Conservation (phyloP, 495 filamentous ascomycete genomes). For the Lichenothelia convexa region DNA sequence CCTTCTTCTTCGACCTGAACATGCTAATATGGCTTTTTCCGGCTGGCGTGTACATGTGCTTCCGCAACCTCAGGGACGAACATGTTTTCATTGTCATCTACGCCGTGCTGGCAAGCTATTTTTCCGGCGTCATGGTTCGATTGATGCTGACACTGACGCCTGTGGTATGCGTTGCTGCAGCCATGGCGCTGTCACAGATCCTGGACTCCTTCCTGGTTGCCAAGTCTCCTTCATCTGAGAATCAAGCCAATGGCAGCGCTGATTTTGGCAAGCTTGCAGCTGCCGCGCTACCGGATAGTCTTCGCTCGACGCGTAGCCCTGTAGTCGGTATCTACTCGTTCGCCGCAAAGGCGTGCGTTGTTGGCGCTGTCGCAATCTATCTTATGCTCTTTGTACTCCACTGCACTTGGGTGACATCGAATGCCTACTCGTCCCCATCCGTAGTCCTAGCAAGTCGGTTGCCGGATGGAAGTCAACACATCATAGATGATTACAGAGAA, state of each 20-base stretch:
- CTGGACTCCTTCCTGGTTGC: conserved; percentile 67
- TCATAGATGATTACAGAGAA: conserved; percentile 98
- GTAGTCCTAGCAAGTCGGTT: conserved; percentile 85
- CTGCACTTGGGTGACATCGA: conserved; percentile 98
- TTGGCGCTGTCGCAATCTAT: conserved; percentile 54
- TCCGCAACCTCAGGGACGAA: conserved; percentile 81
- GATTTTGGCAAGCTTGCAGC: conserved; percentile 20
- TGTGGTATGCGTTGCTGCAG: conserved; percentile 87
- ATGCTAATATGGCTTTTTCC: conserved; percentile 99
- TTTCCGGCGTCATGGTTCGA: conserved; percentile 98
- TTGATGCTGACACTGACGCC: conserved; percentile 96
- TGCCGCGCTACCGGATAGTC: conserved; percentile 23
- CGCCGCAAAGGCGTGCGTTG: conserved; percentile 58
- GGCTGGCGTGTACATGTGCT: conserved; percentile 95
- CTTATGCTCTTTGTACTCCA: conserved; percentile 88
- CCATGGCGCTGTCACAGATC: conserved; percentile 73
- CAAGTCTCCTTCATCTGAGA: conserved; percentile 28
- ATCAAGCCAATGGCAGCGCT: conserved; percentile 29
- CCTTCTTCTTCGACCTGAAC: conserved; percentile 98
- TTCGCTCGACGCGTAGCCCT: conserved; percentile 54
- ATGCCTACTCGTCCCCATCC: conserved; percentile 94
- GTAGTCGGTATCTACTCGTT: conserved; percentile 68
- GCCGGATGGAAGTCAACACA: conserved; percentile 91
- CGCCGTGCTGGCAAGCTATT: conserved; percentile 86
- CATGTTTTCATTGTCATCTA: conserved; percentile 99